Base-by-base conservation (phyloP, 768 basidiomycete genomes). In the Tricholoma furcatifolium region DNA sequence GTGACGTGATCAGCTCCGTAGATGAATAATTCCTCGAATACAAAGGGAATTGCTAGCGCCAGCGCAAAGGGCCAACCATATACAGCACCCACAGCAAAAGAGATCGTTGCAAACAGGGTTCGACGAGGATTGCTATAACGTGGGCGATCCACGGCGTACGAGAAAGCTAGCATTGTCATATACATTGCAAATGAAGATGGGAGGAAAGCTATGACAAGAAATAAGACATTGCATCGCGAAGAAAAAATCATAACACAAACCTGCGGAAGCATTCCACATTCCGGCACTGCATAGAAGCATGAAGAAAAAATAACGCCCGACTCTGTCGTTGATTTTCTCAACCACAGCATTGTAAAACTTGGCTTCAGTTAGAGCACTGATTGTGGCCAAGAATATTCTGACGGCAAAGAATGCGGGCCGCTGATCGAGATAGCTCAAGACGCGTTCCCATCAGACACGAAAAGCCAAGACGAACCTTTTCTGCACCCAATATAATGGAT, bases 11-110 rank as follows among this genome's bases (percentile, higher is more conserved):
- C 94, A 7, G 76, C 80, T 35, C 88, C 85, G 49, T 75, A 81
- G 20, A 95, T 66, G 62, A 93, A 89, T 18, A 98, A 73, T 66
- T 98, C 93, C 66, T 98, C 97, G 42, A 91, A 67, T 11, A 95
- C 83, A 60, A 96, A 95, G 1, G 97, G 97, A 12, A 97, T 70
- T 0, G 91, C 83, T 6, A 98, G 76, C 0, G 91, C 85, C 15
- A 93, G 77, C n/a, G 91, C 78, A 67, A 99, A 99, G 6, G 97
- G 97, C 97, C 97, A 99, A 5, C 96, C 97, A 31, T 98, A 81
- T 45, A 98, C 81, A 1, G 85, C 91, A 5, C 92, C 95, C 6
- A 83, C 65, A 1, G 91, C 92, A 65, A 93, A 91, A 43, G 78
- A 70, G 42, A 87, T 53, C 0, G 90, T 90, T 0, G 89, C 83